Evolutionary conservation across 352 stramenopile genomes (phyloP), one percentile per base, ranked within the genome.

Genomic region (Phytophthora parvispora): DNA sequence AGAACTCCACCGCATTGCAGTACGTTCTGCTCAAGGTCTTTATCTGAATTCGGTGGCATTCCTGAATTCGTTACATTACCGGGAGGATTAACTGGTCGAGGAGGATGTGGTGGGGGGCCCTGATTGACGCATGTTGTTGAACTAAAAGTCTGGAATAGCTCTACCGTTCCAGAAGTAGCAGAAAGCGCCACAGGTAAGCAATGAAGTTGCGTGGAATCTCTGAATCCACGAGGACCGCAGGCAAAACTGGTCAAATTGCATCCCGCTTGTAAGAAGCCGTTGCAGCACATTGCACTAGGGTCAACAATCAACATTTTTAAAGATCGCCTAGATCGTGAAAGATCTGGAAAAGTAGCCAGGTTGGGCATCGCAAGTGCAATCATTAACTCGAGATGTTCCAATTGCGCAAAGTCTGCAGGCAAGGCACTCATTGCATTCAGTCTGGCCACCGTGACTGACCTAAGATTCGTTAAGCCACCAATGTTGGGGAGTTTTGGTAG

Each of bases 161-260:
- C 27, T 6, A 75, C 24, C 3, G 38, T 72, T 2, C 20, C 59
- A 7, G 59, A 45, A 18, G 52, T 72, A 20, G 64, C 60, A 13
- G 24, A 45, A 32, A 53, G 48, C 10, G 22, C 55, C 5, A 31
- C 8, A 38, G 48, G 28, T 20, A 75, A 31, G 18, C 49, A 58
- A n/a, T 18, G n/a, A 12, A 34, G n/a, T 10, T 42, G 18, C 10
- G 34, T 10, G 9, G 12, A 2, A 3, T 12, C 27, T 10, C 32
- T 16, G 43, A n/a, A 38, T 10, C 10, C 42, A 13, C 25, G 40
- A 9, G 48, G 29, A 13, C 61, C 38, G 24, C 74, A 78, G 2
- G 50, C 62, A 22, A 24, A n/a, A 25, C 50, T 75, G 3, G 9
- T 66, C 10, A 85, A 51, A 60, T 81, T 43, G 52, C 77, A 85